phyloP scores from a whole-genome alignment of 2,329 filamentous ascomycete species.

The Monilinia vaccinii-corymbosi region DNA sequence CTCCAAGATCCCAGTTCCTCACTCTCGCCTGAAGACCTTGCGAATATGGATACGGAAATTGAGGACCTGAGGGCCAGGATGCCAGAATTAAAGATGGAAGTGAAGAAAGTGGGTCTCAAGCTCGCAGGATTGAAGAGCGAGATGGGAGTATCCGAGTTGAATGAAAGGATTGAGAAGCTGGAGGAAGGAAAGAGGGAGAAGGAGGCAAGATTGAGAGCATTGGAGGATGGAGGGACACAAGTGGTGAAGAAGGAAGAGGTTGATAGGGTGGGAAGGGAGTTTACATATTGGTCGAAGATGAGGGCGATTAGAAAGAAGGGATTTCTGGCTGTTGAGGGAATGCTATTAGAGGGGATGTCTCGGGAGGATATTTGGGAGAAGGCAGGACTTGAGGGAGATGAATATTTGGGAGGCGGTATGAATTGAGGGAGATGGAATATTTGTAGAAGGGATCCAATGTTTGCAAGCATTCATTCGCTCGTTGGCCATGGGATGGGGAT shows the following conservation, averaged over 20 bases:
- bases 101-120: slow-evolving; percentile 19
- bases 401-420: slow-evolving; percentile 28
- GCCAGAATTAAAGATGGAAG: slow-evolving; percentile 26
- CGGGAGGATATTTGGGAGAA: slow-evolving; percentile 40
- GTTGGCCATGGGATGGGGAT: not conserved
- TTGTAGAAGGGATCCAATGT: not conserved
- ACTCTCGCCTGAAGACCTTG: slow-evolving; percentile 31
- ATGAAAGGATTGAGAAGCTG: slow-evolving; percentile 34
- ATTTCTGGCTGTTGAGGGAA: slow-evolving; percentile 30
- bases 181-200: slow-evolving; percentile 32
- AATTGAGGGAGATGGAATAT: slow-evolving; percentile 20
- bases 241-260: slow-evolving; percentile 39
- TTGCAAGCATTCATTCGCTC: not conserved
- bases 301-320: slow-evolving; percentile 25
- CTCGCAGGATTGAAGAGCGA: slow-evolving; percentile 37
- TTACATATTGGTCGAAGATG: slow-evolving; percentile 35
- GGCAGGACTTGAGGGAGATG: slow-evolving; percentile 23
- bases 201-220: slow-evolving; percentile 30
- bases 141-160: slow-evolving; percentile 37
- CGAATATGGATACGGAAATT: slow-evolving; percentile 29
- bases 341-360: slow-evolving; percentile 37
- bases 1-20: slow-evolving; percentile 19
- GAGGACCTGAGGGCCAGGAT: slow-evolving; percentile 37
- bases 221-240: slow-evolving; percentile 33
- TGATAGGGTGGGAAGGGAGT: slow-evolving; percentile 36